phyloP scores from a whole-genome alignment of 805 yeast genomes.

The Candida sithepensis region DNA sequence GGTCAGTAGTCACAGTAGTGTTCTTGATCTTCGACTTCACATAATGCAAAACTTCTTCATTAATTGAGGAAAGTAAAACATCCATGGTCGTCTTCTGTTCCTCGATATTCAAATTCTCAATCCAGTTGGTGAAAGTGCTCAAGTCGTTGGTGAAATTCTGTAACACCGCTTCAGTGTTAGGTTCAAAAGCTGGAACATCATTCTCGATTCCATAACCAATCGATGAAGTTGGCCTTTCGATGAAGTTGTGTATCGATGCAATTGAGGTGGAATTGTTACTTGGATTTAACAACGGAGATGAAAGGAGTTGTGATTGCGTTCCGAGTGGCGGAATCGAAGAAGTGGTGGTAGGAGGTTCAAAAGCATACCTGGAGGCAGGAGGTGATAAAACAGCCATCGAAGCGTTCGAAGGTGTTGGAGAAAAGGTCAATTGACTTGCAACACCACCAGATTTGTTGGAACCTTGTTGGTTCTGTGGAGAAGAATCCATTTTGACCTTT shows the following conservation, averaged over 20 bases:
- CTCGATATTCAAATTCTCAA: constrained; percentile 41
- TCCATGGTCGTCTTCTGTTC: constrained; percentile 47
- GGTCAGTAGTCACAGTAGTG: constrained; percentile 12
- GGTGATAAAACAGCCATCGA: constrained; percentile 40
- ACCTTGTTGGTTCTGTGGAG: constrained; percentile 1
- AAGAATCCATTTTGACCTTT: background rate
- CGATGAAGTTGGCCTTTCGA: constrained; percentile 15
- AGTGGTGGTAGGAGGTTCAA: constrained; percentile 24
- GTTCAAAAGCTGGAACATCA: constrained; percentile 33
- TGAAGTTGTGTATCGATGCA: constrained; percentile 10
- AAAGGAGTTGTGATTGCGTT: constrained; percentile 13
- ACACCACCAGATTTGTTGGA: constrained; percentile 6
- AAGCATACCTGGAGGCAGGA: constrained; percentile 36
- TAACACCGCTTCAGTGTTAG: constrained; percentile 25
- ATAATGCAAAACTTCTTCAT: constrained; percentile 41
- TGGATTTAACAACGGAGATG: constrained; percentile 18
- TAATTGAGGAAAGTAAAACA: constrained; percentile 42
- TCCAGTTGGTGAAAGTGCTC: constrained; percentile 43
- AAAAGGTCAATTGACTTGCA: constrained; percentile 14
- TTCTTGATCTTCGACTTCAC: constrained; percentile 40
- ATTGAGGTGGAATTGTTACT: constrained; percentile 5
- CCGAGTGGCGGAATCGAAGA: constrained; percentile 25
- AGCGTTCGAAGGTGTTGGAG: constrained; percentile 23
- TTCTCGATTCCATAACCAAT: constrained; percentile 17
- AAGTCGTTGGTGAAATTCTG: constrained; percentile 41